Conservation (phyloP, 306 rosid genomes). For the Cucurbita argyrosperma region DNA sequence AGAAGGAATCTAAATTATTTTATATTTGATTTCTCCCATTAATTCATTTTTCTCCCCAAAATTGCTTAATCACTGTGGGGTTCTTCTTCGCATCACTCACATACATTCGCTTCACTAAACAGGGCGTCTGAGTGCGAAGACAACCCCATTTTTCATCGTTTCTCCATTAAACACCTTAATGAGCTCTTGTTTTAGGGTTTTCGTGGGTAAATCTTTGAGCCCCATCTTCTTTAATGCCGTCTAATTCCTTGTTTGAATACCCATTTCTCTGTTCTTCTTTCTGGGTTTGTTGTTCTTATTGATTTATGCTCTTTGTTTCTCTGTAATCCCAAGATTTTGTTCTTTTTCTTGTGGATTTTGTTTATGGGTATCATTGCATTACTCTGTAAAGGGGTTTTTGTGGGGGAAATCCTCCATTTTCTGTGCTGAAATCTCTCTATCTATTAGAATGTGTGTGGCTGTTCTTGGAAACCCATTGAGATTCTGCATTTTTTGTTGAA, state of each 20-base stretch:
- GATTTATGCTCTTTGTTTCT: neutral
- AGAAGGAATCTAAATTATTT: conserved; percentile 4
- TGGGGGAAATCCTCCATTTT: conserved; percentile 17
- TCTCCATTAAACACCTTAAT: neutral
- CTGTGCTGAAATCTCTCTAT: conserved; percentile 35
- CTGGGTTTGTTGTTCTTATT: conserved; percentile 22
- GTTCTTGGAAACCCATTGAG: conserved; percentile 11
- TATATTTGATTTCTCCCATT: neutral
- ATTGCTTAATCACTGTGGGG: neutral
- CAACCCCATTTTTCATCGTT: neutral
- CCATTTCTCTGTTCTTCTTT: conserved; percentile 29
- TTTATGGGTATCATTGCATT: conserved; percentile 13
- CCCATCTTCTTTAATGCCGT: conserved; percentile 50
- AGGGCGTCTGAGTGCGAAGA: neutral
- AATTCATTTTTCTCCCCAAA: neutral
- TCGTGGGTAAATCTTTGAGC: conserved; percentile 23
- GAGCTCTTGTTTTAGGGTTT: conserved; percentile 14
- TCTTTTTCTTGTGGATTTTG: neutral
- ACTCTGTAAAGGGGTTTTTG: conserved; percentile 23
- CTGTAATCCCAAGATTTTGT: neutral
- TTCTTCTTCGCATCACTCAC: neutral
- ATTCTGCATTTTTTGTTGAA: conserved; percentile 5
- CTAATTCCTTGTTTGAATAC: conserved; percentile 27
- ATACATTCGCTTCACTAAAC: neutral
- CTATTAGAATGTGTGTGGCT: conserved; percentile 17